These are phyloP conservation scores for Cadophora sp. DNA, from an alignment of 2,329 filamentous ascomycete species.

Conservation along the genomic window DNA sequence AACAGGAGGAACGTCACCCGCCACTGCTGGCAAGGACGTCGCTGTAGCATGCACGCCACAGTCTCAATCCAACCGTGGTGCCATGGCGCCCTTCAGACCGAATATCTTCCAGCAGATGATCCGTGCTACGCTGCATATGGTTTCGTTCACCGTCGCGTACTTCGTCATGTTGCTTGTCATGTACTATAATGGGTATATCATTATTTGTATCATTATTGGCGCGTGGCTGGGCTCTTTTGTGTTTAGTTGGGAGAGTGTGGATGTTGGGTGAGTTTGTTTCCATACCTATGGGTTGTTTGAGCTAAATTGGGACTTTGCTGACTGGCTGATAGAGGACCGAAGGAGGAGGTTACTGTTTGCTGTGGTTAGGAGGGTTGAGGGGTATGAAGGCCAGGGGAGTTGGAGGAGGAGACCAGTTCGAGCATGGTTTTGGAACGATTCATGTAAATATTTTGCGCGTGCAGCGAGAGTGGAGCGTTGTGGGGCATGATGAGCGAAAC, in stretches of 20 bases:
- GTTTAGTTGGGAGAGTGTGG: constrained; percentile 72
- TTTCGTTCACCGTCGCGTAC: constrained; percentile 78
- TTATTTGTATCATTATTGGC: constrained; percentile 82
- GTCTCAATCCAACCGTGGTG: background rate
- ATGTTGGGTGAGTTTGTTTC: constrained; percentile 33
- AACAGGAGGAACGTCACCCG: background rate
- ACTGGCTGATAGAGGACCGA: constrained; percentile 23
- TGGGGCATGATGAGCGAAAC: background rate
- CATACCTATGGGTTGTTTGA: background rate
- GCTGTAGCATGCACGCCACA: background rate
- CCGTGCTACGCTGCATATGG: constrained; percentile 70
- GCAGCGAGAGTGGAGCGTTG: background rate
- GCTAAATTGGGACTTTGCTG: background rate
- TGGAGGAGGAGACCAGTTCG: background rate
- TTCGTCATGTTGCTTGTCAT: constrained; percentile 76
- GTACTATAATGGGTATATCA: constrained; percentile 75
- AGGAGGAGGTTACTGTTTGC: constrained; percentile 38
- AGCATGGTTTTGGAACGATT: background rate
- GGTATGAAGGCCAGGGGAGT: background rate
- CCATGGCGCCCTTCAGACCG: constrained; percentile 54
- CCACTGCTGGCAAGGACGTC: background rate
- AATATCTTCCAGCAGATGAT: constrained; percentile 69
- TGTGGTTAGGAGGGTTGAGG: constrained; percentile 32
- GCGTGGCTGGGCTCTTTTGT: constrained; percentile 75
- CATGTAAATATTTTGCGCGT: background rate